Percentiles rank a stretch among this genome's conserved stretches.
Evolutionary conservation across 179 eudicot genomes (phyloP).

Genomic region (Carnegiea gigantea): DNA sequence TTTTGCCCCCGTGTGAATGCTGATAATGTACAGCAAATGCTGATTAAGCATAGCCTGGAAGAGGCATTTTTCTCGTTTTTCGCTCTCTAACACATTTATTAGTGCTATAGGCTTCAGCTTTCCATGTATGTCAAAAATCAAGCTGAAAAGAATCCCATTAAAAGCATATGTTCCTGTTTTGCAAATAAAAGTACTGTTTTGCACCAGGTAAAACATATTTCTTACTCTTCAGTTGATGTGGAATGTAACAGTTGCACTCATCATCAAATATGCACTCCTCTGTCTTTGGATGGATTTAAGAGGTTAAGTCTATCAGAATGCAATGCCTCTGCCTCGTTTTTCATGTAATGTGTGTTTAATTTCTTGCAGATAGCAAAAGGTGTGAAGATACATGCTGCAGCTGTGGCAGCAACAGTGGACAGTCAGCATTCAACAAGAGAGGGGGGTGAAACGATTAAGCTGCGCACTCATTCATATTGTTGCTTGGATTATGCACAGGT

Average conservation of each 20-base stretch:
- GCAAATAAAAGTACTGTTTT: not conserved
- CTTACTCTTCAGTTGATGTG: not conserved
- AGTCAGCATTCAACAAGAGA: slow-evolving; percentile 50
- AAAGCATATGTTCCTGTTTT: not conserved
- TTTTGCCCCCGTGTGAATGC: too few relatives aligned
- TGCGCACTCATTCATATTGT: slow-evolving; percentile 94
- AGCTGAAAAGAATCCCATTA: not conserved
- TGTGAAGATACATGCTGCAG: slow-evolving; percentile 78
- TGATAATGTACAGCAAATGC: not conserved
- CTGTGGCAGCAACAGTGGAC: slow-evolving; percentile 80
- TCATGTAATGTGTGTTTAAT: slow-evolving; percentile 1
- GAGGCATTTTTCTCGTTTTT: not conserved
- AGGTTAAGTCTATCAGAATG: not conserved
- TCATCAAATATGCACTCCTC: not conserved
- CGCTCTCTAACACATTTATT: not conserved
- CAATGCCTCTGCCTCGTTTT: not conserved
- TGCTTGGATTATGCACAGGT: slow-evolving; percentile 93
- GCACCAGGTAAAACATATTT: not conserved
- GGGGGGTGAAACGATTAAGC: slow-evolving; percentile 81
- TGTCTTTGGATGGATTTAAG: not conserved
- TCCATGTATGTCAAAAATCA: not conserved
- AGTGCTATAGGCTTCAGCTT: not conserved
- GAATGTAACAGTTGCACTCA: not conserved
- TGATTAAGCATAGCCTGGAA: not conserved
- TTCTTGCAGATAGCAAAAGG: slow-evolving; percentile 79